phyloP scores from a whole-genome alignment of 257 asterid species.

The Lavandula angustifolia region DNA sequence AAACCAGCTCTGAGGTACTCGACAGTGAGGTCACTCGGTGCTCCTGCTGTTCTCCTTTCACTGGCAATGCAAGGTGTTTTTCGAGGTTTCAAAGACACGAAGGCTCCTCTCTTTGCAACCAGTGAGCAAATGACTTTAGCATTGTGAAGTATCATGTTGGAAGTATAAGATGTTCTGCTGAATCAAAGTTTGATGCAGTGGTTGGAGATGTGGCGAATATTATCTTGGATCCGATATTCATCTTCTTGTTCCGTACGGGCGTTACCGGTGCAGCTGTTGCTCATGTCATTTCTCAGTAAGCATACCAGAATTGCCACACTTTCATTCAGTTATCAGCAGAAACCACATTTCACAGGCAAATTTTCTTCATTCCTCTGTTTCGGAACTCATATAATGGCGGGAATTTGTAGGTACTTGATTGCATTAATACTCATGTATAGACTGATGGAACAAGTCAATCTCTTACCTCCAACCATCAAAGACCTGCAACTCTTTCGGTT shows the following conservation, averaged over 20 bases:
- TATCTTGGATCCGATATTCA: slow-evolving; percentile 28
- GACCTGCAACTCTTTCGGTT: slow-evolving; percentile 44
- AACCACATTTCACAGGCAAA: background rate
- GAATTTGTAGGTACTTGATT: slow-evolving; percentile 38
- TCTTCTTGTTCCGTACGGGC: background rate
- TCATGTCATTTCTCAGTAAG: slow-evolving; percentile 21
- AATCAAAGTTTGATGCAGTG: slow-evolving; percentile 33
- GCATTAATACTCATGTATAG: slow-evolving; percentile 40
- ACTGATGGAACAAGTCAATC: slow-evolving; percentile 33
- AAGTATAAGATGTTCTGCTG: background rate
- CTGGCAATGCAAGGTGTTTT: slow-evolving; percentile 61
- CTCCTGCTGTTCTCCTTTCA: slow-evolving; percentile 63
- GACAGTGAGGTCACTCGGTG: slow-evolving; percentile 54
- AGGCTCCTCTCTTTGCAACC: slow-evolving; percentile 51
- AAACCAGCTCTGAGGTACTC: slow-evolving; percentile 46
- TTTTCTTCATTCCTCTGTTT: background rate
- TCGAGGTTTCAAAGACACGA: slow-evolving; percentile 58
- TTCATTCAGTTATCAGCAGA: background rate
- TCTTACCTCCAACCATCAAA: slow-evolving; percentile 37
- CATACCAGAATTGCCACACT: background rate
- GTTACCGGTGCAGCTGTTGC: background rate
- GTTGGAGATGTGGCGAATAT: slow-evolving; percentile 50
- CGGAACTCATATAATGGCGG: background rate
- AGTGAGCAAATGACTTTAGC: slow-evolving; percentile 30
- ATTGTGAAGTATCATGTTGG: background rate